Conservation (phyloP, 371 early-diverging fungal genomes). For the Rhizopus delemar region DNA sequence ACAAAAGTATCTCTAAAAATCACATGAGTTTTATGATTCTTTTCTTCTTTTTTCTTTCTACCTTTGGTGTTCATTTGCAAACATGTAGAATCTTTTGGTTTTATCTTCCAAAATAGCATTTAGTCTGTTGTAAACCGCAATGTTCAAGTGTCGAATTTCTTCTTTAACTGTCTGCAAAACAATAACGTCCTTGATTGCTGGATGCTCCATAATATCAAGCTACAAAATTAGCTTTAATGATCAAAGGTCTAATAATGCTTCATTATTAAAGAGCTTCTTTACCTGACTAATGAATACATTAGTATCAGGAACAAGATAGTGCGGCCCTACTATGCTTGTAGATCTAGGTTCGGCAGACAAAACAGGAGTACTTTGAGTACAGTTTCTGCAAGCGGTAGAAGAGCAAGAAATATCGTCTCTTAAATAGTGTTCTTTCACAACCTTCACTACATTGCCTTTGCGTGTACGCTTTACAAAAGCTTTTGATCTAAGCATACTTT, state of each 20-base stretch:
- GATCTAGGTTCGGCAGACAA: slow-evolving; percentile 49
- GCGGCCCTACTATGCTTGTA: slow-evolving; percentile 55
- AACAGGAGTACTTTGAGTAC: slow-evolving; percentile 49
- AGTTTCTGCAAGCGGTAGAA: slow-evolving; percentile 58
- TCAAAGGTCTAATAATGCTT: neutral
- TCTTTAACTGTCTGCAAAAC: slow-evolving; percentile 92
- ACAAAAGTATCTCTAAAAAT: slow-evolving; percentile 76
- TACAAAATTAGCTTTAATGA: slow-evolving; percentile 28
- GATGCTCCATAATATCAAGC: slow-evolving; percentile 93
- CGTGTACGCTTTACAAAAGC: slow-evolving; percentile 78
- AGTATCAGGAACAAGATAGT: slow-evolving; percentile 92
- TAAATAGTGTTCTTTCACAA: slow-evolving; percentile 95
- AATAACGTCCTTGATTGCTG: slow-evolving; percentile 84
- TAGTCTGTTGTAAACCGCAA: slow-evolving; percentile 79
- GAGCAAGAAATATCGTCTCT: slow-evolving; percentile 94
- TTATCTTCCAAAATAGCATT: slow-evolving; percentile 70
- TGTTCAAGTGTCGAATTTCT: slow-evolving; percentile 81
- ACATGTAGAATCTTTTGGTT: slow-evolving; percentile 79
- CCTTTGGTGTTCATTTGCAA: slow-evolving; percentile 93
- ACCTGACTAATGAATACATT: slow-evolving; percentile 94
- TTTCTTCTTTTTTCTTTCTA: slow-evolving; percentile 20
- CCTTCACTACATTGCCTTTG: slow-evolving; percentile 88
- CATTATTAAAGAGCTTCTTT: neutral
- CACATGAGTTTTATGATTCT: neutral
- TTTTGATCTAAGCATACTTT: slow-evolving; percentile 59